phyloP scores from a whole-genome alignment of 1,139 yeast species.

The Candida gigantensis region DNA sequence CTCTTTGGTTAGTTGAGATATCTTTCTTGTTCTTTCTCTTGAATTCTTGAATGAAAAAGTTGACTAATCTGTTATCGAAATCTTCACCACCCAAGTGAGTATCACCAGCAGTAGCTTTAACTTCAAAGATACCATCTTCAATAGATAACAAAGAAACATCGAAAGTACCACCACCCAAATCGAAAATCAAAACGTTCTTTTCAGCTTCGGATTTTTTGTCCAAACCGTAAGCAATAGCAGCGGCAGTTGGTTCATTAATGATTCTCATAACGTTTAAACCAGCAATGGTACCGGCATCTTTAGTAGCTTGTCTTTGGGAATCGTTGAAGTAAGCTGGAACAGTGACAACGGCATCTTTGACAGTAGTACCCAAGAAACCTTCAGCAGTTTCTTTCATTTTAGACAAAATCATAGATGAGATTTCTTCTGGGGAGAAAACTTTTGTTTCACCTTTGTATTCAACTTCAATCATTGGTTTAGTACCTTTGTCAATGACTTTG shows the following conservation, averaged over 20 bases:
- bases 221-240: conserved; percentile 52
- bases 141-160: conserved; percentile 75
- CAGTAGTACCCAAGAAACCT: conserved; percentile 41
- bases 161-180: too few species aligned
- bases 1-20: conserved; percentile 88
- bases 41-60: conserved; percentile 91
- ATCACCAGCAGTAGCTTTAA: conserved; percentile 98
- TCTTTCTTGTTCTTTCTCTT: conserved; percentile 95
- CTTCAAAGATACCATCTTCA: conserved; percentile 97
- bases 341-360: conserved; percentile 50
- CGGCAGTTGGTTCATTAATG: conserved; percentile 54
- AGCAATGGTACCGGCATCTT: conserved; percentile 52
- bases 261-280: conserved; percentile 53
- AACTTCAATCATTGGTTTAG: conserved; percentile 90
- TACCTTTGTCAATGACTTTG: conserved; percentile 60
- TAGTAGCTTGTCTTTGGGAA: conserved; percentile 53
- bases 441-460: conserved; percentile 93
- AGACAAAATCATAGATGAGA: conserved; percentile 92
- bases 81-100: too few species aligned
- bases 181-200: conserved; percentile 60
- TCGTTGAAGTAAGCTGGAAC: conserved; percentile 54
- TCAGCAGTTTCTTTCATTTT: conserved; percentile 54
- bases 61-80: conserved; percentile 54
- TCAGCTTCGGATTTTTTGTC: conserved; percentile 67
- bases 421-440: conserved; percentile 96